phyloP scores from a whole-genome alignment of 2,329 filamentous ascomycete genomes.

The Scedosporium apiospermum region DNA sequence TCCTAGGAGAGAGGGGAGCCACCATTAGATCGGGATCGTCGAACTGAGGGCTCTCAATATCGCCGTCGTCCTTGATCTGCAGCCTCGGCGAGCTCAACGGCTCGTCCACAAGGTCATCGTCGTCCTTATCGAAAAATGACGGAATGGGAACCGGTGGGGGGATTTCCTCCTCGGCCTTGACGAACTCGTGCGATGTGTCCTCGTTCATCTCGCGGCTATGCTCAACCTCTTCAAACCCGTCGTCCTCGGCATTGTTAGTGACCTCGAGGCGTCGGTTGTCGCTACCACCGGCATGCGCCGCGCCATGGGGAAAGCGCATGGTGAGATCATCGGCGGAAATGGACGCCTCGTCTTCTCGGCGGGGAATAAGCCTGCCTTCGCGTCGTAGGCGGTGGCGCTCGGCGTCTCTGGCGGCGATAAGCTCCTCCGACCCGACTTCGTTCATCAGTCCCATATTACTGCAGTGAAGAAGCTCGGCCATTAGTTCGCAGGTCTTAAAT shows the following conservation, averaged over 20 bases:
- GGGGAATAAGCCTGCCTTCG: slow-evolving; percentile 60
- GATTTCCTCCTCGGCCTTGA: slow-evolving; percentile 49
- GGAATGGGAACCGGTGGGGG: slow-evolving; percentile 16
- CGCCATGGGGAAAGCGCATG: slow-evolving; percentile 43
- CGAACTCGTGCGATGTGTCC: slow-evolving; percentile 22
- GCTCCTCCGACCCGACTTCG: slow-evolving; percentile 78
- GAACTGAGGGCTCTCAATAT: slow-evolving; percentile 36
- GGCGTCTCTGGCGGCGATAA: slow-evolving; percentile 68
- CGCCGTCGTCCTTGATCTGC: slow-evolving; percentile 48
- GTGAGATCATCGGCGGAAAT: slow-evolving; percentile 47
- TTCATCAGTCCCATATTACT: slow-evolving; percentile 98
- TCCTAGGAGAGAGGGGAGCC: slow-evolving; percentile 45
- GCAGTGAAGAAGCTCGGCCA: slow-evolving; percentile 95
- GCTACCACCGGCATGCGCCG: slow-evolving; percentile 40
- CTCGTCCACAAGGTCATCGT: slow-evolving; percentile 71
- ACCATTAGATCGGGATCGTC: slow-evolving; percentile 49
- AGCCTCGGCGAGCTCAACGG: slow-evolving; percentile 61
- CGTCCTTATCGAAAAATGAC: slow-evolving; percentile 38
- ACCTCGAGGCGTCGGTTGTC: slow-evolving; percentile 57
- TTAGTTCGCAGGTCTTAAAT: slow-evolving; percentile 97
- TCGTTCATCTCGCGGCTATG: slow-evolving; percentile 52
- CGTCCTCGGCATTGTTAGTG: slow-evolving; percentile 68
- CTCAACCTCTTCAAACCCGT: slow-evolving; percentile 87
- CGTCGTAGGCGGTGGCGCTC: slow-evolving; percentile 72
- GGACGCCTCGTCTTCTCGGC: slow-evolving; percentile 27